Base-by-base conservation (phyloP, 192 early-diverging fungal genomes). In the Phycomyces nitens region DNA sequence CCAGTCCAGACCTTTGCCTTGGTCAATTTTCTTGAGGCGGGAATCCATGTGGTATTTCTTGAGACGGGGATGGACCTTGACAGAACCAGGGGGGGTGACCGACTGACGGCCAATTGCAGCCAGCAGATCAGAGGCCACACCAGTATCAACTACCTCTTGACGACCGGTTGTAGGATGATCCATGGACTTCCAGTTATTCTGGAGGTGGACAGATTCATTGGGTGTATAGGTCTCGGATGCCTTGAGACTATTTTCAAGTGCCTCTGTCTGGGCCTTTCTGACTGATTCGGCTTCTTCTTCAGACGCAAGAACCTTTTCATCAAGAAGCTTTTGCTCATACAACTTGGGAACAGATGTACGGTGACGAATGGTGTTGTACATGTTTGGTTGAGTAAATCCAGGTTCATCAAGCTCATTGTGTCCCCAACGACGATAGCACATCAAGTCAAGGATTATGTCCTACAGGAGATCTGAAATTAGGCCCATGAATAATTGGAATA, bases 381-480 rank as follows among this genome's bases (percentile, higher is more conserved):
- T 98, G 44, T 85, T 71, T 5, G 96, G 96, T 71, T 98, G 96
- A 0, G 96, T 98, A 72, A 94, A 97, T 52, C 89, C 92, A 21
- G 96, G 96, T 80, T 98, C 96, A 62, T 98, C 96, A 12, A 98
- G 78, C 70, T 98, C 96, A 65, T 98, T 98, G 78, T 98, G 96
- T 7, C 96, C 96, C 93, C 93, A 93, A 52, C 94, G 88, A 54
- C 96, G 89, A 82, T 95, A 98, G 18, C 90, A 89, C 73, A 97
- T 92, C 74, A 98, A 60, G 63, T 98, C 96, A 44, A 98, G 76
- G 24, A 98, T 95, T 24, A 97, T 86, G 71, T 98, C 96, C 78
- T 71, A 50, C n/a, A n/a, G n/a, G n/a, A n/a, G n/a, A n/a, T n/a
- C n/a, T n/a, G n/a, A n/a, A n/a, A n/a, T n/a, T n/a, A n/a, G n/a